Conservation (phyloP, 108 stramenopile species). For the Epipyxis sp. region DNA sequence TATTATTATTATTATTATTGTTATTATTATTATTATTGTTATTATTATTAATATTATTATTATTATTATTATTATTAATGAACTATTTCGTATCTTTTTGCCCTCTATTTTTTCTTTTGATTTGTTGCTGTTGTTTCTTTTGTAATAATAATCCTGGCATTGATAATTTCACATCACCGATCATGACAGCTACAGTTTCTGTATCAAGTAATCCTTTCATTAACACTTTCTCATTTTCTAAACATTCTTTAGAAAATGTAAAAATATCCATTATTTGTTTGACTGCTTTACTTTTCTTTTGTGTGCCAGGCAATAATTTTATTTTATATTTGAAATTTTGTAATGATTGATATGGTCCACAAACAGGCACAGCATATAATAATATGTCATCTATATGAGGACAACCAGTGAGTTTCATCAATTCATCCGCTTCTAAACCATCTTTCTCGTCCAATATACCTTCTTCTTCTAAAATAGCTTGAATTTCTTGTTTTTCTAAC, state of each 20-base stretch:
- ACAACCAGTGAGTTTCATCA: constrained; percentile 59
- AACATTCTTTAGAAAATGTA: constrained; percentile 21
- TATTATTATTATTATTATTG: background rate
- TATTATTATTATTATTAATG: no score
- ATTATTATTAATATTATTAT: background rate
- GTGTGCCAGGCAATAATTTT: constrained; percentile 55
- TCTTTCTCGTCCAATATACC: constrained; percentile 69
- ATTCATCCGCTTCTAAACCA: constrained; percentile 73
- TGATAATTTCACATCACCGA: constrained; percentile 48
- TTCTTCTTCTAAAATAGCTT: constrained; percentile 54
- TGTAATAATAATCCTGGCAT: constrained; percentile 42
- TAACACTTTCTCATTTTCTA: constrained; percentile 38
- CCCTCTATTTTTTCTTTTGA: constrained; percentile 12
- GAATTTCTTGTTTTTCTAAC: background rate
- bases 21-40: constrained; percentile 6
- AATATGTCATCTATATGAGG: constrained; percentile 68
- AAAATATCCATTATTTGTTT: constrained; percentile 51
- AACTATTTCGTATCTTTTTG: no score
- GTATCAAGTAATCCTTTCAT: constrained; percentile 51
- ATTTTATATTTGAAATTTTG: constrained; percentile 72
- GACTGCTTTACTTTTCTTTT: constrained; percentile 57
- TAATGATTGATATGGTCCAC: constrained; percentile 81
- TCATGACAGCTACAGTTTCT: constrained; percentile 49
- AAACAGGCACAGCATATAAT: constrained; percentile 81
- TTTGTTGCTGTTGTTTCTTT: constrained; percentile 21